Percentiles rank a stretch among this genome's conserved stretches.
Evolutionary conservation across 1,284 basidiomycete genomes (phyloP).

Genomic region (Sporisorium sorghi): DNA sequence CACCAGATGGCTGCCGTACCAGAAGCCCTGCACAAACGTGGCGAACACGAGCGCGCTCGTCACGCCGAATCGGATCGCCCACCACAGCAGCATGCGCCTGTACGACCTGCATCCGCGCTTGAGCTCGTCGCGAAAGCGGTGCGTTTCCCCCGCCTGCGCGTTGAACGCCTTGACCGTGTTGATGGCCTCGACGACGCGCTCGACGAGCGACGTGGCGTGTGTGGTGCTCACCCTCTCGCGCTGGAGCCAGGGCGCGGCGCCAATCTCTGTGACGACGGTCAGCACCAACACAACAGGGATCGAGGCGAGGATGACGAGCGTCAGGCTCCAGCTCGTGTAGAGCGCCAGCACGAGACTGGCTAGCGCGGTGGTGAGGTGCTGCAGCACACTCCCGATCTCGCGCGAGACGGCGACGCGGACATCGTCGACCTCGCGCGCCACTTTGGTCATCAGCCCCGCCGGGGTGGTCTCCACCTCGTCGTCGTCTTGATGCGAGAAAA

Average conservation of each 20-base stretch:
- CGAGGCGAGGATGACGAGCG: conserved; percentile 89
- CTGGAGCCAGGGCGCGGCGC: conserved; percentile 75
- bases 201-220: conserved; percentile 80
- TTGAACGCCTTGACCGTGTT: conserved; percentile 96
- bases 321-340: conserved; percentile 81
- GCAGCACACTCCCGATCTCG: conserved; percentile 80
- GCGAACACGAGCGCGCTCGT: conserved; percentile 80
- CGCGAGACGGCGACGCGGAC: conserved; percentile 85
- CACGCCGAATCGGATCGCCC: conserved; percentile 79
- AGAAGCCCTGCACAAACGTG: conserved; percentile 97
- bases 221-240: conserved; percentile 79
- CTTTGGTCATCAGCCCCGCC: conserved; percentile 93
- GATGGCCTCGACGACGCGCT: conserved; percentile 82
- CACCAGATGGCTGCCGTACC: conserved; percentile 91
- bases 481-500: conserved; percentile 4
- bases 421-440: conserved; percentile 92
- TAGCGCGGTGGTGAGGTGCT: conserved; percentile 82
- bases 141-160: conserved; percentile 77
- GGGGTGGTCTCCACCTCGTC: conserved; percentile 71
- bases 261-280: conserved; percentile 78
- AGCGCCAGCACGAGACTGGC: conserved; percentile 86
- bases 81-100: conserved; percentile 76
- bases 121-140: conserved; percentile 73
- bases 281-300: conserved; percentile 82
- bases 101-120: conserved; percentile 72